Base-by-base conservation (phyloP, 148 eudicot genomes). In the Spergularia marina region DNA sequence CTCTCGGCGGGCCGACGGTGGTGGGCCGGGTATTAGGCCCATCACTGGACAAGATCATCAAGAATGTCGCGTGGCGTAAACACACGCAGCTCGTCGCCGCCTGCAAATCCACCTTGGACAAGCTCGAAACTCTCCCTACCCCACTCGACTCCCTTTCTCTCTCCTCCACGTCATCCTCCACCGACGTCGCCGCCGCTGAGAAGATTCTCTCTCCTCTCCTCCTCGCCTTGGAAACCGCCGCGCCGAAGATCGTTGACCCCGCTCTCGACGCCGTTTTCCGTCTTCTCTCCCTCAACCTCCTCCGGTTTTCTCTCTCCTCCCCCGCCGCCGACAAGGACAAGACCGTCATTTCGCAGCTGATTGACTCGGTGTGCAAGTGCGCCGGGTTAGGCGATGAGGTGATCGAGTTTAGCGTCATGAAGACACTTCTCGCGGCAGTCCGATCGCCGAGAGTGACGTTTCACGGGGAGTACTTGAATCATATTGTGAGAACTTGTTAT, bases 11-110 rank as follows among this genome's bases (percentile, higher is more conserved):
- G 12, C 71, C 86, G 4, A 86, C 98, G 10, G 86, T 82, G 17
- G 87, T 89, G 58, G 98, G 98, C 25, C 79, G 94, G 73, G 81
- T 93, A 1, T 80, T 89, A 2, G 94, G 98, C 4, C 94, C 97
- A 9, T 88, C 90, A 1, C 91, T 93, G 15, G 98, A 93, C 84
- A 91, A 93, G 84, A 91, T 93, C 87, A 86, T 93, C 82, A 91
- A 93, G 74, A 93, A 93, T 78, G 92, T 82, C 51, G 89, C 98
- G 8, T 93, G 98, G 98, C 74, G 98, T 16, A 89, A 91, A 15
- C 93, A 92, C 82, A 78, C 87, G 63, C 80, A 87, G 53, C 89
- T 93, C 65, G 91, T 93, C n/a, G 44, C 96, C 72, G 82, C 90
- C 77, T 84, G 85, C 68, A 93, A 93, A 83, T 89, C 98, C 65